Evolutionary conservation across 768 basidiomycete species (phyloP), one percentile per base, ranked within the genome.

Genomic region (Rhodosporidiobolus odoratus): DNA sequence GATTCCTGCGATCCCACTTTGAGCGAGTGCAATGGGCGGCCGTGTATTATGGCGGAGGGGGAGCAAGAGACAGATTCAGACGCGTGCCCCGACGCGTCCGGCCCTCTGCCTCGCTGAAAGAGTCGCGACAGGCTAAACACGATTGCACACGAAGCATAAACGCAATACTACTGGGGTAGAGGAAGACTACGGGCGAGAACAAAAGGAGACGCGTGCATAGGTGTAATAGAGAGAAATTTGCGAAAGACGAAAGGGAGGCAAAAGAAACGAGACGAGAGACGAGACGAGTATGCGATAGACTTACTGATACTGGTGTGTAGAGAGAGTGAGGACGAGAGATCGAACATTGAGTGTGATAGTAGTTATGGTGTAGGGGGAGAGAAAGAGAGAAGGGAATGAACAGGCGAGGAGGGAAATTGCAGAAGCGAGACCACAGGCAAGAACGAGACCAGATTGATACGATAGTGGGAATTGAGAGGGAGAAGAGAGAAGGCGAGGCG

Each of bases 241-340:
- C 30, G 9, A 32, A 27, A 27, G 9, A 30, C 52, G 52, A 27
- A 23, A 30, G 30, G 21, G 6, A 19, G 27, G 10, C 27, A 21
- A 19, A 53, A 27, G 52, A 53, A 32, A 19, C 15, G 53, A 38
- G 35, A 57, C 34, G 56, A 37, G 56, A 23, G 56, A 38, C 34
- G n/a, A 57, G 38, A 25, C 4, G 23, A 37, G 35, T 17, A 23
- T 12, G 56, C 17, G 37, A 57, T 21, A 38, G 37, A 53, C 8
- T 30, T 25, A 38, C 35, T 23, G 30, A 32, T 9, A 27, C 9
- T 30, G 19, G 21, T 30, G 48, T 15, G 25, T 9, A 50, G 25
- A 50, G 15, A 50, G 34, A 70, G 34, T 38, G 68, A 38, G 50
- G 56, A 32, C 43, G 66, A 1, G 58, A 63, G 27, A 9, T 8